Conservation (phyloP, 139 green algal species). For the Chlorella sorokiniana region DNA sequence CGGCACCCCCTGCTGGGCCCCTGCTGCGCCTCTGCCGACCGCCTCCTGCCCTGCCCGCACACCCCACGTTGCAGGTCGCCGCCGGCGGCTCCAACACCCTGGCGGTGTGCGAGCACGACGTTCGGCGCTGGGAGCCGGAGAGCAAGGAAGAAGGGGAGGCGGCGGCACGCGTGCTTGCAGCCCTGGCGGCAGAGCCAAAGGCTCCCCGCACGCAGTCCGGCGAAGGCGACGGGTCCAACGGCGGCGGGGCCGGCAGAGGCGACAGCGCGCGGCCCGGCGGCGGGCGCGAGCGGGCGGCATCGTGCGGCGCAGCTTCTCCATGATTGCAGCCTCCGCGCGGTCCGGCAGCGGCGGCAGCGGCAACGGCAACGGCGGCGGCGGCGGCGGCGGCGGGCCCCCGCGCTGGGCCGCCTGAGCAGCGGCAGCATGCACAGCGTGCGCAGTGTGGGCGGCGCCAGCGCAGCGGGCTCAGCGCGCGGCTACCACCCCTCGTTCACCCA, state of each 20-base stretch:
- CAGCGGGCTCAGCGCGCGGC: background rate
- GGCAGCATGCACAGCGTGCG: constrained; percentile 30
- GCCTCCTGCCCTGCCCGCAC: background rate
- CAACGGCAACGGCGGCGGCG: background rate
- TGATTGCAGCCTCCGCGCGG: background rate
- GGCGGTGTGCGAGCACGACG: constrained; percentile 70
- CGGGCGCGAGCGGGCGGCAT: background rate
- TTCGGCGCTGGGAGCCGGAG: constrained; percentile 38
- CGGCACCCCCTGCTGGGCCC: background rate
- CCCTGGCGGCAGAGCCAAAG: constrained; percentile 20
- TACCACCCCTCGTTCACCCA: background rate
- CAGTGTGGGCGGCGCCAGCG: constrained; percentile 17
- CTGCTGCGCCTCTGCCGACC: background rate
- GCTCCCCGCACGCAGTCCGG: background rate
- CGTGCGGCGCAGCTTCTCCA: constrained; percentile 17
- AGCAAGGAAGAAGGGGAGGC: constrained; percentile 35
- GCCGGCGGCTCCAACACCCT: constrained; percentile 68
- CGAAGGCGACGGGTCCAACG: background rate
- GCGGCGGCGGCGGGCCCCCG: background rate
- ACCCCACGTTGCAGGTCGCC: constrained; percentile 63
- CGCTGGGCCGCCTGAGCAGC: constrained; percentile 11
- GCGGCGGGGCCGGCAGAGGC: background rate
- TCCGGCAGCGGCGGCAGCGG: background rate
- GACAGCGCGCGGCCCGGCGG: background rate
- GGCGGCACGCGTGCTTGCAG: constrained; percentile 24